phyloP scores from a whole-genome alignment of 1,284 basidiomycete species.

The Puccinia hordei region DNA sequence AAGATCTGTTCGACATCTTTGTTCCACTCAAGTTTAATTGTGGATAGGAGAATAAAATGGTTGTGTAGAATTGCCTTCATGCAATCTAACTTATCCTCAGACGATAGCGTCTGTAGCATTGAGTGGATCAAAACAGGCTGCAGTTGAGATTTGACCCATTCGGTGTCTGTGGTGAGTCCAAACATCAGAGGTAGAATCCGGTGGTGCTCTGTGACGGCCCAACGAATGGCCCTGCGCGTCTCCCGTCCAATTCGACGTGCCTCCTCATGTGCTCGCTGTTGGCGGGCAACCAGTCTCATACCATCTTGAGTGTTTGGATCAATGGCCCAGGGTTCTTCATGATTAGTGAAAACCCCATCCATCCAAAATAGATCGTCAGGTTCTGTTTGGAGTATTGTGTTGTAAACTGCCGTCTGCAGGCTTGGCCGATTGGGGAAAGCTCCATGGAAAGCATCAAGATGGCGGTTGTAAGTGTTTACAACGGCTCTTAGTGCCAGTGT shows the following conservation, averaged over 20 bases:
- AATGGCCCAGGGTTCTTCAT: background rate
- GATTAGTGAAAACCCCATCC: background rate
- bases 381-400: background rate
- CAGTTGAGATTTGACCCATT: background rate
- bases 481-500: background rate
- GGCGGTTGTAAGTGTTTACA: background rate
- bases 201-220: too few relatives aligned
- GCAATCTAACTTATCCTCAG: background rate
- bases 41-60: background rate
- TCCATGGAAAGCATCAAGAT: background rate
- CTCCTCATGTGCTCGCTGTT: background rate
- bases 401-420: background rate
- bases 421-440: background rate
- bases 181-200: background rate
- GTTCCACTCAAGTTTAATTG: background rate
- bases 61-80: slow-evolving; percentile 22
- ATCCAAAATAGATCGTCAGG: background rate
- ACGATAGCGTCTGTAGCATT: background rate
- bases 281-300: background rate
- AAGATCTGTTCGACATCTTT: background rate
- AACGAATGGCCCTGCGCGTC: slow-evolving; percentile 10
- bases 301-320: too few relatives aligned
- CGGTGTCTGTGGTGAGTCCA: background rate
- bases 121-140: background rate
- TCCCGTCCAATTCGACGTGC: background rate